Percentiles rank a stretch among this genome's conserved stretches.
Conservation (phyloP, 371 early-diverging fungal genomes). For the Gilbertella persicaria region DNA sequence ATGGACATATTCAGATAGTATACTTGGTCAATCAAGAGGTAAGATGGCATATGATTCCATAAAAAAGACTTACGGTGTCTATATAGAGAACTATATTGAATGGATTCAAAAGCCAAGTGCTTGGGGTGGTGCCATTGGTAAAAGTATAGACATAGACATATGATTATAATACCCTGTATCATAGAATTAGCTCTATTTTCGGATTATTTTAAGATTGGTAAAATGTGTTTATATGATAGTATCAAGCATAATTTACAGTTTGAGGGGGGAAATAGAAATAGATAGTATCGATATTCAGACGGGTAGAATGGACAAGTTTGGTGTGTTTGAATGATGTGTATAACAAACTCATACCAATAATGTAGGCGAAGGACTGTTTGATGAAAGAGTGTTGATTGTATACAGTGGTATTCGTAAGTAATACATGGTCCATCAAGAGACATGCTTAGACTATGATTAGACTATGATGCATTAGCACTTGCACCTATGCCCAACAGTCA, state of each 20-base stretch:
- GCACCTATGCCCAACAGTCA: constrained; percentile 47
- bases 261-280: constrained; percentile 35
- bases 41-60: background rate
- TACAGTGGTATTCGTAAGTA: constrained; percentile 68
- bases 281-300: constrained; percentile 66
- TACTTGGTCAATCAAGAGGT: constrained; percentile 27
- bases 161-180: background rate
- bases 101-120: constrained; percentile 55
- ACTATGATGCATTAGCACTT: constrained; percentile 63
- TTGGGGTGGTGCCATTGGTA: constrained; percentile 71
- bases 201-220: constrained; percentile 54
- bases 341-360: background rate
- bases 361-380: constrained; percentile 52
- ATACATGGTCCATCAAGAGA: background rate
- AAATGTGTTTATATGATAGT: background rate
- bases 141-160: background rate
- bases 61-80: background rate
- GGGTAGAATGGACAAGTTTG: constrained; percentile 59
- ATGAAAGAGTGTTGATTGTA: constrained; percentile 51
- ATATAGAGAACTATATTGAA: constrained; percentile 43
- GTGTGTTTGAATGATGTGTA: constrained; percentile 14
- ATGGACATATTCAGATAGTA: no score
- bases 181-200: constrained; percentile 61
- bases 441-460: no score
- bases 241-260: background rate